A percentile compares a stretch with the other conserved stretches of the same genome.
These are phyloP conservation scores for Cutaneotrichosporon sp. DNA, from an alignment of 1,284 basidiomycete genomes.

Conservation along the genomic window DNA sequence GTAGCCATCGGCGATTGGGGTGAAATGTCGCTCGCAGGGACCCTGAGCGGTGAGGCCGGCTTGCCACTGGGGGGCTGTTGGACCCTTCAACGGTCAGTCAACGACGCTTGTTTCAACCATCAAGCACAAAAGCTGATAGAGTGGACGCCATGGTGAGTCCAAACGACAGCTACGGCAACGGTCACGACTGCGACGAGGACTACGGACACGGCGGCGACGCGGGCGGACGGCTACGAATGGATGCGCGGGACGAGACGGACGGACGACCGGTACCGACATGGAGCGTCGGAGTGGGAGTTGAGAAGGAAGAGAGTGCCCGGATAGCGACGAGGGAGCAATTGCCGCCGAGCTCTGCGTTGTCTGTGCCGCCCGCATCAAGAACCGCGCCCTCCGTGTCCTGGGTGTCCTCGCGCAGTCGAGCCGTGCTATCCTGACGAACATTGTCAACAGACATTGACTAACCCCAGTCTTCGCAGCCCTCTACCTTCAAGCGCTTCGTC, in stretches of 20 bases:
- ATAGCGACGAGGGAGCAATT: no score
- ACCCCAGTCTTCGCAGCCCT: conserved; percentile 51
- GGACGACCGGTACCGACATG: background rate
- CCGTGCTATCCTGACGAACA: background rate
- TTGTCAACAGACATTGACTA: conserved; percentile 1
- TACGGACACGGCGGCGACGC: background rate
- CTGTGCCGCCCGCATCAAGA: no score
- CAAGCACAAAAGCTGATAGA: conserved; percentile 12
- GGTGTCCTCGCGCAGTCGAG: background rate
- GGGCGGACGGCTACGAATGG: background rate
- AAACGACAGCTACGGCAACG: conserved; percentile 1
- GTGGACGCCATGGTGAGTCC: conserved; percentile 21
- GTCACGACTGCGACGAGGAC: background rate
- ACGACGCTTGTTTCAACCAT: conserved; percentile 2
- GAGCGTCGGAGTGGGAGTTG: background rate
- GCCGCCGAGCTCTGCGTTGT: no score
- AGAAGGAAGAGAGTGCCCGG: no score
- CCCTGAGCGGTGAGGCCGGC: no score
- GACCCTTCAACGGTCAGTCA: background rate
- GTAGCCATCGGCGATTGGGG: no score
- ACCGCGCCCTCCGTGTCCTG: background rate
- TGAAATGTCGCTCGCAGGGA: background rate
- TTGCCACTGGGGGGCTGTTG: no score
- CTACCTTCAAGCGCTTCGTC: conserved; percentile 94
- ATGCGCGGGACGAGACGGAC: no score